These are phyloP conservation scores for Calonectria multiphialidica DNA, from an alignment of 2,329 filamentous ascomycete genomes.

Conservation along the genomic window DNA sequence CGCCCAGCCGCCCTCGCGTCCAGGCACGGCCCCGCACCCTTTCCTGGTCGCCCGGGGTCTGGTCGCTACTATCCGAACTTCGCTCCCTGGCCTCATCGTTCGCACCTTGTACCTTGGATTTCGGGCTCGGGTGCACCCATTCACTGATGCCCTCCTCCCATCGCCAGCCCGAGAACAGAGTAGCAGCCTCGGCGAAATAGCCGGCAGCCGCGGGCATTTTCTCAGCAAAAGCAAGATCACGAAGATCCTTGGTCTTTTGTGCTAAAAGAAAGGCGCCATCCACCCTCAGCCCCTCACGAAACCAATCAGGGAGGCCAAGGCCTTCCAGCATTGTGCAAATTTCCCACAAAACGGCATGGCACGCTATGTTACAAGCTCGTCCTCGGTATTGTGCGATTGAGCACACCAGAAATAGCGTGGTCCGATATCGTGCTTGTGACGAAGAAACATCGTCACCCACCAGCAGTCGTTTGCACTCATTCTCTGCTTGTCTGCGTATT, in stretches of 20 bases:
- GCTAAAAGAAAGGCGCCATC: slow-evolving; percentile 65
- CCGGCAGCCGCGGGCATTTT: slow-evolving; percentile 45
- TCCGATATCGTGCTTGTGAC: slow-evolving; percentile 39
- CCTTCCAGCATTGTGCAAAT: slow-evolving; percentile 56
- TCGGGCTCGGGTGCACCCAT: slow-evolving; percentile 48
- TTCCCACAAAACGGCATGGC: slow-evolving; percentile 51
- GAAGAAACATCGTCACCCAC: slow-evolving; percentile 25
- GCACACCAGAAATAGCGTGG: slow-evolving; percentile 55
- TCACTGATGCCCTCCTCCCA: slow-evolving; percentile 58
- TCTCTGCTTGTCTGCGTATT: slow-evolving; percentile 30
- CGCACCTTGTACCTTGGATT: slow-evolving; percentile 14
- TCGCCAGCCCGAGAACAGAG: slow-evolving; percentile 51
- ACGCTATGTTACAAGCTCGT: slow-evolving; percentile 53
- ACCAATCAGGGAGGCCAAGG: slow-evolving; percentile 47
- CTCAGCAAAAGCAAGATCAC: slow-evolving; percentile 67
- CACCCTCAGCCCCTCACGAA: slow-evolving; percentile 53
- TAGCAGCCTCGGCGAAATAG: slow-evolving; percentile 24
- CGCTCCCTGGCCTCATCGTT: slow-evolving; percentile 15
- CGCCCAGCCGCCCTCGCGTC: not conserved
- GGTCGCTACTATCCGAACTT: slow-evolving; percentile 14
- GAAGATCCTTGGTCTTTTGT: slow-evolving; percentile 63
- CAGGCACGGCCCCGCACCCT: not conserved
- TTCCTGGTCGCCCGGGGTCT: slow-evolving; percentile 20
- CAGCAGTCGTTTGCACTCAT: slow-evolving; percentile 39
- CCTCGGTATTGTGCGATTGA: slow-evolving; percentile 62